Conservation (phyloP, 768 basidiomycete genomes). For the Polyporus arcularius region DNA sequence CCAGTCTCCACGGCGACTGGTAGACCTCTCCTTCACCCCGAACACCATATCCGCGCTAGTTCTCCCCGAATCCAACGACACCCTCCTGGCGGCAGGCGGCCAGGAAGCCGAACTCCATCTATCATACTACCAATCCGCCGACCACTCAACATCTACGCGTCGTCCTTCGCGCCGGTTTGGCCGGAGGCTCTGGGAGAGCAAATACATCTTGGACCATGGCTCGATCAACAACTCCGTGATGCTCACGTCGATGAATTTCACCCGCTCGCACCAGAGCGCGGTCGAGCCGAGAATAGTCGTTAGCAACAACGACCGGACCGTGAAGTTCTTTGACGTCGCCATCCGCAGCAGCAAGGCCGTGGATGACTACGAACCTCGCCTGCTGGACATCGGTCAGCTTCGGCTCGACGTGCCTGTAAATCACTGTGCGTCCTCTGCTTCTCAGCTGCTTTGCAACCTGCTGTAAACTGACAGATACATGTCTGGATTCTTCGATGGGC, state of each 20-base stretch:
- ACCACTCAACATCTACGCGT: slow-evolving; percentile 8
- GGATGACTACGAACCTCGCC: slow-evolving; percentile 24
- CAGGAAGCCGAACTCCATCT: slow-evolving; percentile 73
- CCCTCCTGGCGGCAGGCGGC: slow-evolving; percentile 75
- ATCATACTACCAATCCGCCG: slow-evolving; percentile 43
- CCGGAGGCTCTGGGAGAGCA: slow-evolving; percentile 52
- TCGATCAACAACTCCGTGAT: slow-evolving; percentile 84
- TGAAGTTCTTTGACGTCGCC: slow-evolving; percentile 80
- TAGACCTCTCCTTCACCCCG: slow-evolving; percentile 57
- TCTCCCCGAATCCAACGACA: slow-evolving; percentile 51
- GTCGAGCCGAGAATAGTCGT: slow-evolving; percentile 77
- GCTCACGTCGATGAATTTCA: slow-evolving; percentile 63
- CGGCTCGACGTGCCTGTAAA: slow-evolving; percentile 73
- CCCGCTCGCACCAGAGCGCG: slow-evolving; percentile 60
- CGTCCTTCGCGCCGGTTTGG: slow-evolving; percentile 19
- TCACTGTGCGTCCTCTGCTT: slow-evolving; percentile 58
- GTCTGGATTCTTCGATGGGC: not conserved
- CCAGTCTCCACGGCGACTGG: slow-evolving; percentile 45
- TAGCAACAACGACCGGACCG: slow-evolving; percentile 83
- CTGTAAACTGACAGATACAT: slow-evolving; percentile 7
- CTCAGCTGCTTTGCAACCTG: slow-evolving; percentile 11
- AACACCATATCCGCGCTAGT: slow-evolving; percentile 63
- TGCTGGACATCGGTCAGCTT: slow-evolving; percentile 49
- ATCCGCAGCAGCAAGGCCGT: slow-evolving; percentile 39
- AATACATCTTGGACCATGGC: slow-evolving; percentile 48